Percentiles rank a stretch among this genome's conserved stretches.
These are phyloP conservation scores for Mycena indigotica DNA, from an alignment of 768 basidiomycete species.

Conservation along the genomic window DNA sequence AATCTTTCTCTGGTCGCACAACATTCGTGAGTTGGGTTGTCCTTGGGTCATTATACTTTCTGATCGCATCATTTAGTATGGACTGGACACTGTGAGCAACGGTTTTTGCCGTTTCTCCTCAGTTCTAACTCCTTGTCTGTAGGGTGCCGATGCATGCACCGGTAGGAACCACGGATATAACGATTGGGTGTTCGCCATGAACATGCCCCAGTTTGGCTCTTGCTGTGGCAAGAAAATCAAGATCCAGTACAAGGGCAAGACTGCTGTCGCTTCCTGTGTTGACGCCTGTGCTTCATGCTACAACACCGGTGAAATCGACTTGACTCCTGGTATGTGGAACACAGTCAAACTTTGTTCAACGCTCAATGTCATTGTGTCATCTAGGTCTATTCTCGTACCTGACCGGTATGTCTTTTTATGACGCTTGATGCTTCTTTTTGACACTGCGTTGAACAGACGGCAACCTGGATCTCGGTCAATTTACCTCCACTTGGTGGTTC, in stretches of 20 bases:
- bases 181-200: neutral
- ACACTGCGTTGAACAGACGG: neutral
- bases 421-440: neutral
- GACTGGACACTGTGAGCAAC: neutral
- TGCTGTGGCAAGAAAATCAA: constrained; percentile 12
- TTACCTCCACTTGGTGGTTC: neutral
- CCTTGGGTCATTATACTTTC: too few relatives aligned
- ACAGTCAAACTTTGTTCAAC: neutral
- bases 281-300: constrained; percentile 1
- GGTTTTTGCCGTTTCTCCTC: too few relatives aligned
- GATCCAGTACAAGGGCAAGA: constrained; percentile 10
- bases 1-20: neutral
- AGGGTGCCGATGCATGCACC: constrained; percentile 1
- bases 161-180: neutral
- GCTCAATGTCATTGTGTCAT: neutral
- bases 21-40: too few relatives aligned
- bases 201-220: constrained; percentile 8
- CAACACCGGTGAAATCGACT: neutral
- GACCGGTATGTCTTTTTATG: neutral
- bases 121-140: neutral
- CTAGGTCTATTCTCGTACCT: neutral
- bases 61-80: neutral
- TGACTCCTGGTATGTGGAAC: neutral
- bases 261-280: constrained; percentile 6
- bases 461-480: neutral